Evolutionary conservation across 73 alveolate genomes (phyloP).

Genomic region (Paramecium bursaria): DNA sequence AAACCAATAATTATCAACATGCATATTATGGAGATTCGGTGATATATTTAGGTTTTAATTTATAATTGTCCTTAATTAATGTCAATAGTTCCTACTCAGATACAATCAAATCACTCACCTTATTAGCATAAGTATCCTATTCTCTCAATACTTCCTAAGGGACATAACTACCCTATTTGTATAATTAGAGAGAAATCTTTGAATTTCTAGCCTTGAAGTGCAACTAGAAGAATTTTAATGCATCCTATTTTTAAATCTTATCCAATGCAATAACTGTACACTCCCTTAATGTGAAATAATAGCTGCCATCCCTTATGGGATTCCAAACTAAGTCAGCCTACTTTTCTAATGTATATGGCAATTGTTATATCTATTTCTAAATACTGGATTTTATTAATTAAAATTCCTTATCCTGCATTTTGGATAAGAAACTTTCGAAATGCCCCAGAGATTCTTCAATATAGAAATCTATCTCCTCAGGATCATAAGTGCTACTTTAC

Average conservation of each 20-base stretch:
- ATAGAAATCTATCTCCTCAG: constrained; percentile 52
- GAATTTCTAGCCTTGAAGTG: constrained; percentile 50
- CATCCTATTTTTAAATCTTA: constrained; percentile 14
- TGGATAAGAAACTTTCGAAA: constrained; percentile 27
- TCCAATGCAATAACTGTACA: constrained; percentile 48
- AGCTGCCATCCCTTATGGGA: constrained; percentile 18
- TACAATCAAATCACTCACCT: neutral
- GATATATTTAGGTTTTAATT: neutral
- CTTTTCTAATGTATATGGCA: constrained; percentile 40
- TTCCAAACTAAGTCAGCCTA: constrained; percentile 46
- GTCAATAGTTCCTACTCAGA: neutral
- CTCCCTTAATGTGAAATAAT: constrained; percentile 54
- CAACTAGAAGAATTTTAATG: constrained; percentile 12
- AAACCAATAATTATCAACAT: neutral
- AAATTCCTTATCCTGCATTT: constrained; percentile 31
- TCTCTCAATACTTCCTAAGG: constrained; percentile 52
- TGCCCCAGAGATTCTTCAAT: constrained; percentile 54
- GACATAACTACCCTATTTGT: neutral
- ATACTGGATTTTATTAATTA: neutral
- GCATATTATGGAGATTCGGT: neutral
- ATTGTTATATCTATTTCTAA: neutral
- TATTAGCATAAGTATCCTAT: constrained; percentile 51
- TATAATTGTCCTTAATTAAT: constrained; percentile 16
- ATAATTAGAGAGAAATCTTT: constrained; percentile 25
- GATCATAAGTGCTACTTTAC: constrained; percentile 41